Conservation (phyloP, 2,329 filamentous ascomycete genomes). For the Penicillium sumatraense region DNA sequence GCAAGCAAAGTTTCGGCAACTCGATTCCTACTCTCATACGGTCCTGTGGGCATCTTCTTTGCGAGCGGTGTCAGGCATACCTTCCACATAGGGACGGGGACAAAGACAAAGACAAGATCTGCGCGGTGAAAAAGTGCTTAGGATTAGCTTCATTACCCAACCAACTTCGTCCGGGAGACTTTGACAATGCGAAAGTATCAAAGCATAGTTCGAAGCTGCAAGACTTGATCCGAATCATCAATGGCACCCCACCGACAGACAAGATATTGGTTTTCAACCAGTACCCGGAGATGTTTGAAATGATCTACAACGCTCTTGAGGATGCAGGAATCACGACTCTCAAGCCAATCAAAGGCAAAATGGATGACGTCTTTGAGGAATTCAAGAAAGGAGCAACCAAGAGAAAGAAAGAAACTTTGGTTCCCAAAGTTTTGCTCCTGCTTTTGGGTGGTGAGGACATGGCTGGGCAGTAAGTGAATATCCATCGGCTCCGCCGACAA, state of each 20-base stretch:
- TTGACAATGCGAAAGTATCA: slow-evolving; percentile 20
- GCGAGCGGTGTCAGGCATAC: slow-evolving; percentile 46
- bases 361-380: background rate
- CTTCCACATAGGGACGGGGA: no score
- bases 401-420: background rate
- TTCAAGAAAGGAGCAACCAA: background rate
- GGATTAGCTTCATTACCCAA: slow-evolving; percentile 44
- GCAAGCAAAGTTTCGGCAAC: slow-evolving; percentile 14
- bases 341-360: background rate
- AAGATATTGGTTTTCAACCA: slow-evolving; percentile 63
- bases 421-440: slow-evolving; percentile 59
- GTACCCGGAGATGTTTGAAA: slow-evolving; percentile 50
- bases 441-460: slow-evolving; percentile 62
- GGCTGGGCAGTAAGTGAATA: slow-evolving; percentile 61
- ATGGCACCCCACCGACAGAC: slow-evolving; percentile 48
- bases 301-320: slow-evolving; percentile 35
- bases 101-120: slow-evolving; percentile 25
- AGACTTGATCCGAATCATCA: slow-evolving; percentile 51
- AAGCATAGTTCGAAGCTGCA: slow-evolving; percentile 54
- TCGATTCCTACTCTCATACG: slow-evolving; percentile 47
- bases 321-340: slow-evolving; percentile 28
- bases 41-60: slow-evolving; percentile 59
- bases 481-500: no score
- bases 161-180: slow-evolving; percentile 43
- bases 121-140: slow-evolving; percentile 47